Conservation (phyloP, 805 yeast genomes). For the Wickerhamomyces hampshirensis region DNA sequence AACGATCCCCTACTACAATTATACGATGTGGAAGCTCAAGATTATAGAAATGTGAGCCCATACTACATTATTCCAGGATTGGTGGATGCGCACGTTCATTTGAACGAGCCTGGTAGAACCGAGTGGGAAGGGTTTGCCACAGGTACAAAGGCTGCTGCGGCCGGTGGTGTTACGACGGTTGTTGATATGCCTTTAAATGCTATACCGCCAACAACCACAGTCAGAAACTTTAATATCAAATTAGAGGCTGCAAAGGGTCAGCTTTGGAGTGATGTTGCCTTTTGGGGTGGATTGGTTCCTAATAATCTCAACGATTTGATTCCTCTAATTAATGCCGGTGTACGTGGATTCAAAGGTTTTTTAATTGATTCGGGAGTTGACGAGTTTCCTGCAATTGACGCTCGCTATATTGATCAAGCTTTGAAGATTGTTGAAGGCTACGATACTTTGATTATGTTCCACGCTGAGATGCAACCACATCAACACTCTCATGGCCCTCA, state of each 20-base stretch:
- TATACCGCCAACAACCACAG: slow-evolving; percentile 89
- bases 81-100: slow-evolving; percentile 90
- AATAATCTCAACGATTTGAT: slow-evolving; percentile 61
- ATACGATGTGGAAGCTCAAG: slow-evolving; percentile 38
- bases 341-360: slow-evolving; percentile 91
- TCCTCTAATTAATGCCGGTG: slow-evolving; percentile 81
- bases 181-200: slow-evolving; percentile 96
- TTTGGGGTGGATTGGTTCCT: slow-evolving; percentile 96
- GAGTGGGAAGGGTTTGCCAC: slow-evolving; percentile 99
- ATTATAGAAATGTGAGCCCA: slow-evolving; percentile 56
- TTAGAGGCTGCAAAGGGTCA: slow-evolving; percentile 74
- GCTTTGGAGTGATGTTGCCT: slow-evolving; percentile 90
- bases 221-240: slow-evolving; percentile 70
- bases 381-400: slow-evolving; percentile 81
- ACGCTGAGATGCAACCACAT: slow-evolving; percentile 79
- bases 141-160: slow-evolving; percentile 90
- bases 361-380: slow-evolving; percentile 94
- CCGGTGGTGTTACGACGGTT: slow-evolving; percentile 95
- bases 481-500: slow-evolving; percentile 26
- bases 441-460: slow-evolving; percentile 80
- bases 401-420: slow-evolving; percentile 61
- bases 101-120: slow-evolving; percentile 96
- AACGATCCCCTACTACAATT: slow-evolving; percentile 35
- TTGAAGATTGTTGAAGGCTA: slow-evolving; percentile 56
- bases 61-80: slow-evolving; percentile 78